phyloP scores from a whole-genome alignment of 2,329 filamentous ascomycete species.

The Cladosporium sp. region DNA sequence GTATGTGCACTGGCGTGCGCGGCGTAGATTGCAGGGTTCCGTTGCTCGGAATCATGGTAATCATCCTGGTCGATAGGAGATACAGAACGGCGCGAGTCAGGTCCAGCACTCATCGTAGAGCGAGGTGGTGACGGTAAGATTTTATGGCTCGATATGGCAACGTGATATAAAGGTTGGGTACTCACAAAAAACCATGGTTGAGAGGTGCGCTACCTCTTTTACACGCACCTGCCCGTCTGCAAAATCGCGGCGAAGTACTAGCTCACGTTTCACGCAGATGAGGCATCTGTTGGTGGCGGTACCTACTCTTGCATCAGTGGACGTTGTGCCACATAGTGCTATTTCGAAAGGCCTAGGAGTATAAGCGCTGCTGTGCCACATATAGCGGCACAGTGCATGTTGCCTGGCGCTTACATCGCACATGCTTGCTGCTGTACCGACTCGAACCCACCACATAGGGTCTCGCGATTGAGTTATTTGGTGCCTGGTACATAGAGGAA shows the following conservation, averaged over 20 bases:
- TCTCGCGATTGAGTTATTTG: too few species aligned
- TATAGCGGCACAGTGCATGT: background rate
- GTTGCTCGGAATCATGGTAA: background rate
- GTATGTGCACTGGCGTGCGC: background rate
- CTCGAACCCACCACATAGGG: too few species aligned
- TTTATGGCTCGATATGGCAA: too few species aligned
- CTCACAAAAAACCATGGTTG: background rate
- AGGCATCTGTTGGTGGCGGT: background rate
- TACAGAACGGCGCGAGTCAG: background rate
- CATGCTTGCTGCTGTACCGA: background rate
- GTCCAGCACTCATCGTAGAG: too few species aligned
- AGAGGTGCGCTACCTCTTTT: background rate
- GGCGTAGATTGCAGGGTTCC: background rate
- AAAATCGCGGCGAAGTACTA: background rate
- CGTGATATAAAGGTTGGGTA: too few species aligned
- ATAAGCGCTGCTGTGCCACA: constrained; percentile 8
- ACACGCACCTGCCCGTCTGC: background rate
- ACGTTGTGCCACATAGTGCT: background rate
- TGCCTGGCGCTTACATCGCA: background rate
- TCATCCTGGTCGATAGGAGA: background rate
- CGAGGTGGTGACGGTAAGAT: too few species aligned
- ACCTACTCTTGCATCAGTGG: background rate
- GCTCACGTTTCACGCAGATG: background rate
- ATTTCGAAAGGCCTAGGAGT: background rate
- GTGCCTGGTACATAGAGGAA: too few species aligned